Evolutionary conservation across 768 basidiomycete species (phyloP), one percentile per base, ranked within the genome.

Genomic region (Tricholoma sp.): DNA sequence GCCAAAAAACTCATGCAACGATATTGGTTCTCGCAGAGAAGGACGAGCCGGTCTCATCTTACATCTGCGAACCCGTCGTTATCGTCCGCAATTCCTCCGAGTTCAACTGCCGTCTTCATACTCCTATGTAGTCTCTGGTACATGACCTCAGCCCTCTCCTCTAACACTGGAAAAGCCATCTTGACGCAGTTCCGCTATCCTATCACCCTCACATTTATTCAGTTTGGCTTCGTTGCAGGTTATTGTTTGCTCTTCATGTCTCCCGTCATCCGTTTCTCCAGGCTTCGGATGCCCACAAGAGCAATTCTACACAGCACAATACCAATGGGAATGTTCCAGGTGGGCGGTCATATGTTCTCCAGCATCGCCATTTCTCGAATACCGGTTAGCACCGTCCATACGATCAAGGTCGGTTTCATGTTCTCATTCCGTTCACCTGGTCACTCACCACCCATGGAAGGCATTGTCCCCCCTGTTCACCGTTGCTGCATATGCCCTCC

Each of bases 281-380:
- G 74, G 63, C 64, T 96, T 39, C 84, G 92, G 34, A 67, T 64
- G 18, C 95, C 96, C 3, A 91, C 86, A 7, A 76, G 69, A 62
- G 79, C 82, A 9, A 92, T 97, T 60, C 63, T 98, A 22, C 75
- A 73, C 57, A 89, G 79, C 57, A 97, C 95, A 2, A 68, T 97
- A 24, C 93, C 95, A 1, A 98, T 98, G 96, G 95, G 94, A 21
- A 80, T 90, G 59, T 99, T 99, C 70, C 97, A 99, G 73, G 95
- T 99, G 32, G 93, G 88, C 6, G 97, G 97, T 0, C 97, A 99
- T 69, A 93, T 99, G 66, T 98, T 97, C 70, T 94, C 94, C 16
- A 96, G 94, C 64, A 88, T 99, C 75, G 97, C 97, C 10, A 99
- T 98, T 54, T 93, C 94, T 50, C 80, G 94, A 52, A 96, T 98